Base-by-base conservation (phyloP, 257 asterid genomes). In the Linderniella brevidens region DNA sequence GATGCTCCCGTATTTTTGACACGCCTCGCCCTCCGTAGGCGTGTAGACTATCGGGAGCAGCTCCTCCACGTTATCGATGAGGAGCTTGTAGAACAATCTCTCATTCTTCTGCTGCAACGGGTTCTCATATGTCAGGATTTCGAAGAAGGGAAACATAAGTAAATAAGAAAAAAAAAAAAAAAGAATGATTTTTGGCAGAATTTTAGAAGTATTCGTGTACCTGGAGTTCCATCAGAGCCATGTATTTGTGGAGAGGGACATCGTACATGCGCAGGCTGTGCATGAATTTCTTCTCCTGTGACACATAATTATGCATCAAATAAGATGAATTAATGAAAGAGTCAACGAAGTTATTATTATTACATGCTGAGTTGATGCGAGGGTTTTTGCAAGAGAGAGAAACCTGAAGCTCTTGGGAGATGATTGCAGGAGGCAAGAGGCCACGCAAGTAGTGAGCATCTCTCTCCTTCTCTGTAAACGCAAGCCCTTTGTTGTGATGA, bases 141-240 rank as follows among this genome's bases (percentile, higher is more conserved):
- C 32, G 32, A 51, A 55, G 52, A 57, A 11, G 40, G 41, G 36
- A 47, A 59, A 41, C 19, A 29, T 51, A 63, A 39, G 48, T 38
- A 60, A 47, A 37, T 20, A 13, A 19, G 8, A 18, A 37, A 1
- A 1, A 15, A 41, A n/a, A n/a, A n/a, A n/a, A n/a, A n/a, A n/a
- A n/a, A n/a, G n/a, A n/a, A n/a, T n/a, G n/a, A n/a, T n/a, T n/a
- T n/a, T n/a, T 19, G 3, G 35, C 12, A 9, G 19, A 4, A 43
- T 15, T 1, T 35, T n/a, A 19, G 17, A 13, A 19, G 35, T 17
- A 45, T 36, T 58, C 40, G 37, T 56, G 41, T 72, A 86, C 96
- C 87, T 87, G 95, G 60, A 87, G 97, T 64, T 83, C 95, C 93
- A 83, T 83, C 97, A 87, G 77, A 45, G 95, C 95, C 79, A 80